A percentile compares a stretch with the other conserved stretches of the same genome.
Conservation (phyloP, 768 basidiomycete species). For the Boletus tomentosulus region DNA sequence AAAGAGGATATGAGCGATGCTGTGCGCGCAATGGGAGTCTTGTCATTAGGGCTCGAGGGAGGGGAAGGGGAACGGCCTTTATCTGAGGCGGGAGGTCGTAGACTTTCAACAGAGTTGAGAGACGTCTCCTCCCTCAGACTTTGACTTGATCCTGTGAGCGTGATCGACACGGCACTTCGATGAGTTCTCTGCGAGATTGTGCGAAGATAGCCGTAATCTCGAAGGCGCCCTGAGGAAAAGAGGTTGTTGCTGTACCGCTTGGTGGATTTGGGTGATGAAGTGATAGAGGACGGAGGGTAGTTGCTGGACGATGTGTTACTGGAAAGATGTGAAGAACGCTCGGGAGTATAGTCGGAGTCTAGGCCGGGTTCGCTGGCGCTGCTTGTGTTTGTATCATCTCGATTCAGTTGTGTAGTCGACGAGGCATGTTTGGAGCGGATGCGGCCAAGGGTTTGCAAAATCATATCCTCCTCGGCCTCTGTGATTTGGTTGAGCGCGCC, state of each 20-base stretch:
- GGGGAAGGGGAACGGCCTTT: conserved; percentile 38
- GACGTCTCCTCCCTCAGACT: conserved; percentile 44
- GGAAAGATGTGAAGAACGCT: conserved; percentile 33
- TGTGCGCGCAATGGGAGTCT: conserved; percentile 38
- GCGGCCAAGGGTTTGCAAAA: conserved; percentile 65
- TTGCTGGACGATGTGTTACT: conserved; percentile 36
- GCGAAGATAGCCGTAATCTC: conserved; percentile 70
- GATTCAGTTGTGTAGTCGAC: conserved; percentile 16
- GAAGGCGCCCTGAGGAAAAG: conserved; percentile 75
- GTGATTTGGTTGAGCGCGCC: conserved; percentile 66
- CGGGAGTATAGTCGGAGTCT: conserved; percentile 31
- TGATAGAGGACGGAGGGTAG: conserved; percentile 37
- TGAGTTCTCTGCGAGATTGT: conserved; percentile 44
- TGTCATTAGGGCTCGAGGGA: conserved; percentile 41
- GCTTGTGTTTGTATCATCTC: conserved; percentile 15
- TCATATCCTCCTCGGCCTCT: conserved; percentile 83
- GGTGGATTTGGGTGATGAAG: conserved; percentile 43
- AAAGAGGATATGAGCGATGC: conserved; percentile 38
- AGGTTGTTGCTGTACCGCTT: conserved; percentile 85
- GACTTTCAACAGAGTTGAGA: conserved; percentile 41
- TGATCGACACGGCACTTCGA: conserved; percentile 37
- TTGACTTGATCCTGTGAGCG: conserved; percentile 43
- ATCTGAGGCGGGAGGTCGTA: conserved; percentile 57
- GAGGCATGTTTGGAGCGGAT: conserved; percentile 38
- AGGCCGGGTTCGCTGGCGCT: conserved; percentile 13